phyloP scores from a whole-genome alignment of 2,329 filamentous ascomycete genomes.

The Pyrenophora seminiperda region DNA sequence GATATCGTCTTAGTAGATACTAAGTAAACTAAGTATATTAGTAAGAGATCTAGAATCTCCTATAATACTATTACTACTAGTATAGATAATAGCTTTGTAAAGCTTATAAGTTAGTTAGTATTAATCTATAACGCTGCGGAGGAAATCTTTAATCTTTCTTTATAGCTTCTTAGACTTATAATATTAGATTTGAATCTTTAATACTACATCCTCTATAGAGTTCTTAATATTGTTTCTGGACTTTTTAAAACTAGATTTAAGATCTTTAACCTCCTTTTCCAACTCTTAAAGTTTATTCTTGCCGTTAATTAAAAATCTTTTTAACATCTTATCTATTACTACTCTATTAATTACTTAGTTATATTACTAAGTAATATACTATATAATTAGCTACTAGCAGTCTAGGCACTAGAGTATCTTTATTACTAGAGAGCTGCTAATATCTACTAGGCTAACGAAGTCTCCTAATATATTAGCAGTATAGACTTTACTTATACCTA shows the following conservation, averaged over 20 bases:
- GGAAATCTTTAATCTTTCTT: too few species aligned
- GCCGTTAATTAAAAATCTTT: slow-evolving; percentile 43
- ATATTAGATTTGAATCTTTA: slow-evolving; percentile 17
- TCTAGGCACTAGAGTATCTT: slow-evolving; percentile 42
- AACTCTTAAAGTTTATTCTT: slow-evolving; percentile 34
- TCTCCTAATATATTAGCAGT: slow-evolving; percentile 18
- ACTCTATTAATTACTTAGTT: slow-evolving; percentile 47
- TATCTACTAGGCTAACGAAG: slow-evolving; percentile 35
- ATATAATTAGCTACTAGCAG: slow-evolving; percentile 40
- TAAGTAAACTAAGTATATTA: too few species aligned
- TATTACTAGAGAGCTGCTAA: slow-evolving; percentile 22
- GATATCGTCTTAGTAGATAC: slow-evolving; percentile 21
- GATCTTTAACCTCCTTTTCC: too few species aligned
- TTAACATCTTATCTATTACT: slow-evolving; percentile 48
- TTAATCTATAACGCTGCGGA: slow-evolving; percentile 26
- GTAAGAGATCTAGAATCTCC: slow-evolving; percentile 25
- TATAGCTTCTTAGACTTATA: too few species aligned
- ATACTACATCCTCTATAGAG: slow-evolving; percentile 11
- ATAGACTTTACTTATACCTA: slow-evolving; percentile 37
- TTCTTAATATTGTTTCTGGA: slow-evolving; percentile 27
- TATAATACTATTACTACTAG: slow-evolving; percentile 11
- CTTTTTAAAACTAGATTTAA: slow-evolving; percentile 9
- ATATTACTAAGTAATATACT: slow-evolving; percentile 45
- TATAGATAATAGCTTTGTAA: slow-evolving; percentile 44
- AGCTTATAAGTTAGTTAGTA: slow-evolving; percentile 50